Evolutionary conservation across 2,329 filamentous ascomycete species (phyloP), one percentile per base, ranked within the genome.

Genomic region (Fusarium albosuccineum): DNA sequence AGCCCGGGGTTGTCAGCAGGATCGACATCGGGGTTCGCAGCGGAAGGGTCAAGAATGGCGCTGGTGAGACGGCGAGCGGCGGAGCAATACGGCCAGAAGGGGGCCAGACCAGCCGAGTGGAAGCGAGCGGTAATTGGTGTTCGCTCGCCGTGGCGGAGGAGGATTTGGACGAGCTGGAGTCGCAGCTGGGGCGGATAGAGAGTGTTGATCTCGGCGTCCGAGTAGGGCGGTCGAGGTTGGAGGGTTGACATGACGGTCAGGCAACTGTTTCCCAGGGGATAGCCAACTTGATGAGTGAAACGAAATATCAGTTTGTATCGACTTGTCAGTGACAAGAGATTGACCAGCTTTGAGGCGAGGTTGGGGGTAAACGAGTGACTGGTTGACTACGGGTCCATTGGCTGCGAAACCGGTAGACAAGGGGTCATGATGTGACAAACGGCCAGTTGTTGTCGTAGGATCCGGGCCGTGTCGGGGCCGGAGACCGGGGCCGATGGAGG

Each of bases 11-110:
- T 54, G 9, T 57, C 48, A 39, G 68, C 66, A 9, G 75, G 70
- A 16, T 77, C 73, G 54, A 63, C 62, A 22, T 71, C 59, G 37
- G 74, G 68, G 67, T 75, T 76, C 50, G 75, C 73, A 17, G 72
- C 70, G 46, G 78, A 66, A 57, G 81, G 78, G 59, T 83, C 79
- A 36, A 87, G 81, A 33, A 88, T 78, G 65, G 79, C 81, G 30
- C 81, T 80, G 63, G 80, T 87, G 76, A 98, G 86, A 68, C 91
- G 89, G 61, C 88, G 87, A 22, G 92, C 92, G 57, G 90, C 88
- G 68, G 87, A 87, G 81, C 96, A 99, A 80, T 97, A 98, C 2
- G 96, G 93, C 96, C 96, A 99, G 79, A 89, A 90, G 50, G 85
- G 76, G 42, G 81, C 77, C n/a, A 91, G 83, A 10, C 88, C 89